Evolutionary conservation across 2,329 filamentous ascomycete genomes (phyloP).

Genomic region (Parascedosporium putredinis): DNA sequence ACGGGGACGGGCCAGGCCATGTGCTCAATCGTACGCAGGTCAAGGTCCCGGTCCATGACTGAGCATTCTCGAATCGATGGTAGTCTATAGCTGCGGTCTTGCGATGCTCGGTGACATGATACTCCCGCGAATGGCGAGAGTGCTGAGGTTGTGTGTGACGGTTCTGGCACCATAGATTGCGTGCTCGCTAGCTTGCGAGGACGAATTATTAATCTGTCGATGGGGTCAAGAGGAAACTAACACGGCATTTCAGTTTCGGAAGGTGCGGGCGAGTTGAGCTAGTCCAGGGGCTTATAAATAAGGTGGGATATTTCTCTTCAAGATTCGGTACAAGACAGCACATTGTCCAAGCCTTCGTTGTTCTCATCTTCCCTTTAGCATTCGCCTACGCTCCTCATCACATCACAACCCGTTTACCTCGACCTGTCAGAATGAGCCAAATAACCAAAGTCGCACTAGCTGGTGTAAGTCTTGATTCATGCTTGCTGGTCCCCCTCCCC

Average conservation of each 20-base stretch:
- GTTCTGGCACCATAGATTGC: not conserved
- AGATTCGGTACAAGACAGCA: not conserved
- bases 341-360: not conserved
- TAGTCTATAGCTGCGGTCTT: too few relatives aligned
- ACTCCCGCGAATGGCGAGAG: too few relatives aligned
- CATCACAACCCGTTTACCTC: not conserved
- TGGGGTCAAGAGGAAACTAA: not conserved
- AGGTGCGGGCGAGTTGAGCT: not conserved
- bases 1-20: too few relatives aligned
- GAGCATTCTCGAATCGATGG: too few relatives aligned
- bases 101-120: too few relatives aligned
- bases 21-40: too few relatives aligned
- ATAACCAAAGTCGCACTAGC: constrained; percentile 28
- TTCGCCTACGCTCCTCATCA: not conserved
- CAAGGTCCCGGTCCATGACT: too few relatives aligned
- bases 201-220: not conserved
- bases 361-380: not conserved
- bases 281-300: not conserved
- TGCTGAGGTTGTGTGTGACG: not conserved
- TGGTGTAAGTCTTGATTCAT: constrained; percentile 23
- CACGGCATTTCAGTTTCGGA: not conserved
- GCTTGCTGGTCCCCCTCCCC: too few relatives aligned
- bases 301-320: not conserved
- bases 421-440: constrained; percentile 9
- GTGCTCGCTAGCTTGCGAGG: not conserved